These are phyloP conservation scores for Metschnikowia sp. DNA, from an alignment of 805 yeast genomes.

Conservation along the genomic window DNA sequence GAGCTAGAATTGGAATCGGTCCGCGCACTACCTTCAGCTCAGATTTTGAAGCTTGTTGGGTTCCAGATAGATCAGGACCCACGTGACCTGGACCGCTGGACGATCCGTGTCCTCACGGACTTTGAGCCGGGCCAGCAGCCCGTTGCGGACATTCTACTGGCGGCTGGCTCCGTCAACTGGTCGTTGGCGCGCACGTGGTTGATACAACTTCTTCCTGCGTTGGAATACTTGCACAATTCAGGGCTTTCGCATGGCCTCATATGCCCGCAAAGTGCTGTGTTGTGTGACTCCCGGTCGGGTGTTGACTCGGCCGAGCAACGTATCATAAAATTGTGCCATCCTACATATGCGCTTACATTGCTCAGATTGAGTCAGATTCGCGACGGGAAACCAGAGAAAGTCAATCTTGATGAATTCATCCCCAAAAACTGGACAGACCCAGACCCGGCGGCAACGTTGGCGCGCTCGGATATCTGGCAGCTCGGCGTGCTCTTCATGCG, in stretches of 20 bases:
- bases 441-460: conserved; percentile 50
- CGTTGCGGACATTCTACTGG: conserved; percentile 60
- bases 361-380: conserved; percentile 23
- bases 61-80: conserved; percentile 60
- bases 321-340: conserved; percentile 54
- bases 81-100: conserved; percentile 49
- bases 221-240: conserved; percentile 80
- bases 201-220: conserved; percentile 77
- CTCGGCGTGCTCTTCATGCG: conserved; percentile 68
- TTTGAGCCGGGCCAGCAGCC: conserved; percentile 52
- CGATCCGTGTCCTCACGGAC: conserved; percentile 65
- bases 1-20: conserved; percentile 74
- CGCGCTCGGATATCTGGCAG: conserved; percentile 92
- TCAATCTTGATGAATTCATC: conserved; percentile 14
- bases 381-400: background rate
- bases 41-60: conserved; percentile 63
- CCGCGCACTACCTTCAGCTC: conserved; percentile 57
- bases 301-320: conserved; percentile 32
- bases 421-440: conserved; percentile 74
- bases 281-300: conserved; percentile 33
- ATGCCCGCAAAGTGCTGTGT: conserved; percentile 50
- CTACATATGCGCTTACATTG: conserved; percentile 45
- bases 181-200: conserved; percentile 85
- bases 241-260: conserved; percentile 76
- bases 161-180: conserved; percentile 64